phyloP scores from a whole-genome alignment of 2,329 filamentous ascomycete genomes.

The Pseudocercospora pini-densiflorae region DNA sequence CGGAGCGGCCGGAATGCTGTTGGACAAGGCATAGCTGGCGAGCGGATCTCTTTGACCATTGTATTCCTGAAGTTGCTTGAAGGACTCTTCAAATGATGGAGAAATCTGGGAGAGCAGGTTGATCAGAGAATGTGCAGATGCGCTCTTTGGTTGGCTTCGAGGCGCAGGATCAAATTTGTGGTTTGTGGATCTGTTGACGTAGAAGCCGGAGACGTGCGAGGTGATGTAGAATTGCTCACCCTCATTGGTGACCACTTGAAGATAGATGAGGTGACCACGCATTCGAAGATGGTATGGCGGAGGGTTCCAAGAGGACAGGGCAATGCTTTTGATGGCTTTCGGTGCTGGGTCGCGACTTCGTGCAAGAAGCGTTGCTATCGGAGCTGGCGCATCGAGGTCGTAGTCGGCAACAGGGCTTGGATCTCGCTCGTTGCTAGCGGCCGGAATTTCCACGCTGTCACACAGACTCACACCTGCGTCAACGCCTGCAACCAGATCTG shows the following conservation, averaged over 20 bases:
- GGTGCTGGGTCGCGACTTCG: conserved; percentile 68
- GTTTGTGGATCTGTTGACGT: conserved; percentile 94
- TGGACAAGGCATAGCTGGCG: conserved; percentile 93
- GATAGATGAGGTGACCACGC: conserved; percentile 89
- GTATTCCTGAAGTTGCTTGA: conserved; percentile 78
- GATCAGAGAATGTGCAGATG: conserved; percentile 83
- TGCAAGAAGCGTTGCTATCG: conserved; percentile 74
- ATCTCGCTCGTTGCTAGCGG: conserved; percentile 31
- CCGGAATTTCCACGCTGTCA: conserved; percentile 65
- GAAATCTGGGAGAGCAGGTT: conserved; percentile 79
- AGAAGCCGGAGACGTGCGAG: conserved; percentile 92
- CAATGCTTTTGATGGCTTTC: conserved; percentile 88
- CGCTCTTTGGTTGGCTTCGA: conserved; percentile 75
- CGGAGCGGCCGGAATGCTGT: conserved; percentile 87
- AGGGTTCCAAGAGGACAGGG: conserved; percentile 94
- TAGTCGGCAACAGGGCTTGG: conserved; percentile 67
- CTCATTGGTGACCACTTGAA: conserved; percentile 87
- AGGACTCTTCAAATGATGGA: conserved; percentile 77
- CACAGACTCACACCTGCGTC: conserved; percentile 84
- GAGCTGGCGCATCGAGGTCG: conserved; percentile 72
- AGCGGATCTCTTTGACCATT: conserved; percentile 86
- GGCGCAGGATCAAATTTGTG: conserved; percentile 92
- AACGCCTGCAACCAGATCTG: conserved; percentile 85
- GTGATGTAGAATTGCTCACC: conserved; percentile 95
- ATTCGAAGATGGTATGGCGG: conserved; percentile 89